Percentiles rank a stretch among this genome's conserved stretches.
Evolutionary conservation across 129 eudicot genomes (phyloP).

Genomic region (Lonicera japonica): DNA sequence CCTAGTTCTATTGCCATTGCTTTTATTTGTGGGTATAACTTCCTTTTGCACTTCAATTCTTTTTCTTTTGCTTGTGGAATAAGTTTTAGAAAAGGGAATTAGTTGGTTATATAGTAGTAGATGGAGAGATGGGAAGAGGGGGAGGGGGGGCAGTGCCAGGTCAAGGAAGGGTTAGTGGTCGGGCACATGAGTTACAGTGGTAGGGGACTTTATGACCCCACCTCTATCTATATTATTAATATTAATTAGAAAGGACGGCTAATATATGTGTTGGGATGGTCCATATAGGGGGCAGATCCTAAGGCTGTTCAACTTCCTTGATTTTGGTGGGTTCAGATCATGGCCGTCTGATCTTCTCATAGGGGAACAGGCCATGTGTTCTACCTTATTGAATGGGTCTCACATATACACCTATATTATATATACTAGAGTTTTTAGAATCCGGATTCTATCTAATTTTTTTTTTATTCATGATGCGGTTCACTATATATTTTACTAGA

Average conservation of each 20-base stretch:
- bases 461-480: no score
- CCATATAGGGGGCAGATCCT: conserved; percentile 16
- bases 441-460: no score
- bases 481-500: no score
- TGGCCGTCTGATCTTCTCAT: conserved; percentile 25
- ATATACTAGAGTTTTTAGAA: no score
- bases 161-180: conserved; percentile 45
- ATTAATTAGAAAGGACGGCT: conserved; percentile 29
- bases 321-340: conserved; percentile 22
- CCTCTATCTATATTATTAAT: conserved; percentile 6
- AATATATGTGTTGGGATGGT: conserved; percentile 5
- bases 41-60: neutral
- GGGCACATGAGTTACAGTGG: conserved; percentile 54
- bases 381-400: conserved; percentile 10
- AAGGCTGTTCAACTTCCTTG: conserved; percentile 18
- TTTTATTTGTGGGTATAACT: neutral
- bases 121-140: no score
- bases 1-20: conserved; percentile 35
- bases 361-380: conserved; percentile 39
- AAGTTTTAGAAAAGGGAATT: neutral
- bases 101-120: neutral
- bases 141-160: conserved; percentile 52
- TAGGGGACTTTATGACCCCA: conserved; percentile 4
- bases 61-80: neutral
- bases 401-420: no score